These are phyloP conservation scores for Acacia acuminata DNA, from an alignment of 306 rosid species.

Conservation along the genomic window DNA sequence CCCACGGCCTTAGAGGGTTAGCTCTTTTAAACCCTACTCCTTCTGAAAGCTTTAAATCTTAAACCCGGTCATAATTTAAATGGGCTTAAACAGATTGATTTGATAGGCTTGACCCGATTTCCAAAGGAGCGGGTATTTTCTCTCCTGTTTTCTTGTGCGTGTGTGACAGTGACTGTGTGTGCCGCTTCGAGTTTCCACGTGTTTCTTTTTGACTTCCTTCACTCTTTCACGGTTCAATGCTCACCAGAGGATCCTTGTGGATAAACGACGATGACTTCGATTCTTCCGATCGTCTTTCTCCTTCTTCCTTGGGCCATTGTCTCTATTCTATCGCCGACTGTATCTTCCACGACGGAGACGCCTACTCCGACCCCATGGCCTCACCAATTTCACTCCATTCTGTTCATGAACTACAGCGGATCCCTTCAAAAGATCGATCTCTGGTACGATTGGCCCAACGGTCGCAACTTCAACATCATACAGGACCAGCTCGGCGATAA, in stretches of 20 bases:
- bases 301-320: background rate
- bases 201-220: background rate
- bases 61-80: no score
- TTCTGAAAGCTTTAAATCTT: no score
- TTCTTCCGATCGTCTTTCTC: background rate
- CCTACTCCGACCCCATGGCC: conserved; percentile 52
- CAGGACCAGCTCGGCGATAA: conserved; percentile 57
- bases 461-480: conserved; percentile 67
- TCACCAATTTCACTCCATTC: conserved; percentile 54
- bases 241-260: background rate
- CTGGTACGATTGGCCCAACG: conserved; percentile 80
- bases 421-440: conserved; percentile 48
- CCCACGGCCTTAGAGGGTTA: no score
- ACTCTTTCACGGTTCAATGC: background rate
- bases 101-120: no score
- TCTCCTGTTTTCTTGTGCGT: no score
- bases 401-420: conserved; percentile 50
- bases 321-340: background rate
- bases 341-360: background rate
- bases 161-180: no score
- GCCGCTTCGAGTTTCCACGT: background rate
- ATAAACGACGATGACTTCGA: background rate
- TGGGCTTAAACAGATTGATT: no score
- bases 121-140: no score
- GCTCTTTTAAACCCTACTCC: no score